phyloP scores from a whole-genome alignment of 768 basidiomycete genomes.

The Gautieria morchelliformis region DNA sequence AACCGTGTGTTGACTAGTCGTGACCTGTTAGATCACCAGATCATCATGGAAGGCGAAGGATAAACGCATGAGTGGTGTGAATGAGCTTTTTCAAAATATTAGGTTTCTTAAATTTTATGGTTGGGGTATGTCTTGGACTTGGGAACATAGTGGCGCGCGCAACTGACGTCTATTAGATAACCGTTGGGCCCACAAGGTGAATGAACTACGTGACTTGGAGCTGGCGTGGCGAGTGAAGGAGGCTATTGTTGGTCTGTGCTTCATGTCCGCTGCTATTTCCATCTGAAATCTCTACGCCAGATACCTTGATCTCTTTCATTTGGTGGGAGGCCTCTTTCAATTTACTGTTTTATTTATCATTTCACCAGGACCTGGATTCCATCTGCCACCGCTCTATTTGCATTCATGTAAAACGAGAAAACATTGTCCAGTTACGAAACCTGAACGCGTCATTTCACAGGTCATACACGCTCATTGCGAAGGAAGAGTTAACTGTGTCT shows the following conservation, averaged over 20 bases:
- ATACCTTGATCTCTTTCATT: slow-evolving; percentile 57
- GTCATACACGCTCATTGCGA: slow-evolving; percentile 53
- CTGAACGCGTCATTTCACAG: not conserved
- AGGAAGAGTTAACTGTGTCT: slow-evolving; percentile 59
- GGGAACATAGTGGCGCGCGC: not conserved
- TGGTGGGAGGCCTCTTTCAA: slow-evolving; percentile 32
- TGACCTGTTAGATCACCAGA: slow-evolving; percentile 37
- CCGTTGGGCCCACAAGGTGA: slow-evolving; percentile 48
- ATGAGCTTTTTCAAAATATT: slow-evolving; percentile 69
- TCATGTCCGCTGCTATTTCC: slow-evolving; percentile 10
- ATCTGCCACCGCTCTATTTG: slow-evolving; percentile 52
- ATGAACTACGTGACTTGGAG: slow-evolving; percentile 49
- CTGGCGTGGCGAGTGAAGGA: slow-evolving; percentile 58
- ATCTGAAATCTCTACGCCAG: not conserved
- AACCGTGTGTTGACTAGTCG: slow-evolving; percentile 2
- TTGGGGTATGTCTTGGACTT: slow-evolving; percentile 43
- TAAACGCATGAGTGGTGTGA: slow-evolving; percentile 57
- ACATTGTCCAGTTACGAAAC: not conserved
- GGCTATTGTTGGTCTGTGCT: slow-evolving; percentile 33
- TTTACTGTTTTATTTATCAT: not conserved
- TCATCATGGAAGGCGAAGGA: slow-evolving; percentile 57
- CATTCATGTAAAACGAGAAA: slow-evolving; percentile 37
- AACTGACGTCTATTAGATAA: slow-evolving; percentile 30
- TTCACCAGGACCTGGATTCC: slow-evolving; percentile 58
- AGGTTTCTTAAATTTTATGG: slow-evolving; percentile 69